Evolutionary conservation across 495 filamentous ascomycete genomes (phyloP).

Genomic region (Oidiodendron maius): DNA sequence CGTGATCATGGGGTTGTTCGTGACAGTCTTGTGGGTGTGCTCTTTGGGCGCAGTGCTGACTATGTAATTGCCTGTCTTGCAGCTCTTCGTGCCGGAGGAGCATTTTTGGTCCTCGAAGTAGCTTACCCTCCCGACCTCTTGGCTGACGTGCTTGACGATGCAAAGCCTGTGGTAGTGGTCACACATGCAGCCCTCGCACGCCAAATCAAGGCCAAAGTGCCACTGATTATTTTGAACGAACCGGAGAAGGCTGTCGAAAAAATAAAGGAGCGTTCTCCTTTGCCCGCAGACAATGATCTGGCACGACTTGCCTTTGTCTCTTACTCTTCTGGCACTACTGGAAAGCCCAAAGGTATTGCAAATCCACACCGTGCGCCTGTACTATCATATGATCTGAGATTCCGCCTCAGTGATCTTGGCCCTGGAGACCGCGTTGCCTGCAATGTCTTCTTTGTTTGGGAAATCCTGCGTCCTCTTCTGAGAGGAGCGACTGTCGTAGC

Average conservation of each 20-base stretch:
- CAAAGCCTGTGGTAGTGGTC: slow-evolving; percentile 53
- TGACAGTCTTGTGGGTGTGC: slow-evolving; percentile 57
- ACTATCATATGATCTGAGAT: slow-evolving; percentile 58
- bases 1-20: slow-evolving; percentile 49
- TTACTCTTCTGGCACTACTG: slow-evolving; percentile 63
- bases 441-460: slow-evolving; percentile 73
- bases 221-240: slow-evolving; percentile 51
- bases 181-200: slow-evolving; percentile 47
- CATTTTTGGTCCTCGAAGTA: slow-evolving; percentile 65
- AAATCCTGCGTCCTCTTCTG: slow-evolving; percentile 63
- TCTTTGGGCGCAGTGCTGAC: slow-evolving; percentile 60
- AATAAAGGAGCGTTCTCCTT: slow-evolving; percentile 30
- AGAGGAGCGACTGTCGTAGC: slow-evolving; percentile 61
- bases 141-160: slow-evolving; percentile 62
- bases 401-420: slow-evolving; percentile 51
- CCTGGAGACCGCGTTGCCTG: slow-evolving; percentile 64
- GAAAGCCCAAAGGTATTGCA: slow-evolving; percentile 63
- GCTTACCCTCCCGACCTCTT: slow-evolving; percentile 61
- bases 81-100: slow-evolving; percentile 58
- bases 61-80: slow-evolving; percentile 67
- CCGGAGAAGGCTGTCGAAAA: slow-evolving; percentile 29
- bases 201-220: slow-evolving; percentile 49
- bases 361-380: slow-evolving; percentile 63
- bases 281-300: slow-evolving; percentile 53
- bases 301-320: slow-evolving; percentile 61